Percentiles rank a stretch among this genome's conserved stretches.
phyloP scores from a whole-genome alignment of 371 early-diverging fungal species.

The Mortierella sp. region DNA sequence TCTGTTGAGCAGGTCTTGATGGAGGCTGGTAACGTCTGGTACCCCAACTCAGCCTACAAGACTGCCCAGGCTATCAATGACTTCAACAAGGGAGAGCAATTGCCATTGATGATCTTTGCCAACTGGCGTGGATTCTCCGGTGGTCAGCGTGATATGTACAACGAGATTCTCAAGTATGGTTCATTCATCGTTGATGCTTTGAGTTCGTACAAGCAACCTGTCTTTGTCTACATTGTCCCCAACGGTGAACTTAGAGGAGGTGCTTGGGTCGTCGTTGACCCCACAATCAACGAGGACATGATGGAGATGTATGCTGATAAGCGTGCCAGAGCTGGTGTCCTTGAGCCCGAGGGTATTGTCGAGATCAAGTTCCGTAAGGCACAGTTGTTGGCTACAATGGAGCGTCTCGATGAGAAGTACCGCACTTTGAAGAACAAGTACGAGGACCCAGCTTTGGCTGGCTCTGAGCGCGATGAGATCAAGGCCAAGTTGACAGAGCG shows the following conservation, averaged over 20 bases:
- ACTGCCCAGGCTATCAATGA: conserved; percentile 98
- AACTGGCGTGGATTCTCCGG: conserved; percentile 99
- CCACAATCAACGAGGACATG: conserved; percentile 96
- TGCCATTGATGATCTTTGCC: conserved; percentile 98
- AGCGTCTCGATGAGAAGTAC: conserved; percentile 87
- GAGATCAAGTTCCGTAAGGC: conserved; percentile 98
- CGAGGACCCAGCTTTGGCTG: conserved; percentile 61
- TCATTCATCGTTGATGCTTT: conserved; percentile 98
- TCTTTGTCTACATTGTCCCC: conserved; percentile 97
- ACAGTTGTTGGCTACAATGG: conserved; percentile 91
- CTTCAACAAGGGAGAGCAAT: conserved; percentile 98
- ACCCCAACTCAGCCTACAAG: conserved; percentile 98
- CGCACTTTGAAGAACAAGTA: conserved; percentile 77
- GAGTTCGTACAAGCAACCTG: conserved; percentile 93
- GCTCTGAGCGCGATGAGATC: conserved; percentile 68
- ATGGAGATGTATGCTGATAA: conserved; percentile 99
- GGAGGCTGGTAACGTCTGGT: conserved; percentile 99
- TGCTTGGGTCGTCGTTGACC: conserved; percentile 99
- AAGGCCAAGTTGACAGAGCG: conserved; percentile 83
- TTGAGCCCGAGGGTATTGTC: conserved; percentile 99
- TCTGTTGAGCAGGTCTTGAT: conserved; percentile 90
- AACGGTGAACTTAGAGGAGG: conserved; percentile 99
- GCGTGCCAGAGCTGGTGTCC: conserved; percentile 93
- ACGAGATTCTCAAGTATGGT: conserved; percentile 97
- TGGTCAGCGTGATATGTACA: conserved; percentile 98